phyloP scores from a whole-genome alignment of 2,329 filamentous ascomycete genomes.

The Diaporthe nobilis region DNA sequence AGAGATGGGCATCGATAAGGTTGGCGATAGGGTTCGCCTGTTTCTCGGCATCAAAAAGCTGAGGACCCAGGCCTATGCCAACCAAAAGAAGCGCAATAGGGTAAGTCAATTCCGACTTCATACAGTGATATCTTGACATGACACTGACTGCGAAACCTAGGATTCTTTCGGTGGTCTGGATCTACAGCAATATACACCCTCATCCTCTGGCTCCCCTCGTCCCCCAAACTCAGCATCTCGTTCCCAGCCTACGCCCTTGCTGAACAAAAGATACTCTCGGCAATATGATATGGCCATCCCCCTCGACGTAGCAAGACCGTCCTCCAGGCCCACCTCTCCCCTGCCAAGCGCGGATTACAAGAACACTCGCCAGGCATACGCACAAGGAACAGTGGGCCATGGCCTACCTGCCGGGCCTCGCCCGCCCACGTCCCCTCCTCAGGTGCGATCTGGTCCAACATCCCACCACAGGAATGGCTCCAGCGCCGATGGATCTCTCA shows the following conservation, averaged over 20 bases:
- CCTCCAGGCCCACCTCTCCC: constrained; percentile 81
- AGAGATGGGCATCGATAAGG: constrained; percentile 98
- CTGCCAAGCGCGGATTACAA: constrained; percentile 70
- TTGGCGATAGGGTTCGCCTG: constrained; percentile 94
- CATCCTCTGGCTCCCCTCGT: constrained; percentile 73
- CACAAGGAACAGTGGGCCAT: constrained; percentile 57
- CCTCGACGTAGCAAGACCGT: constrained; percentile 64
- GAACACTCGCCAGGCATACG: constrained; percentile 70
- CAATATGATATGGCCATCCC: constrained; percentile 66
- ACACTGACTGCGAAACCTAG: constrained; percentile 58
- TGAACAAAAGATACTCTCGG: constrained; percentile 76
- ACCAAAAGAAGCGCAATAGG: constrained; percentile 87
- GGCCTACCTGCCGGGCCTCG: constrained; percentile 63
- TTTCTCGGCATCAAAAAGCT: constrained; percentile 89
- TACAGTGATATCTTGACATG: neutral
- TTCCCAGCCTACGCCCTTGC: constrained; percentile 59
- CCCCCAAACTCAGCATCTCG: constrained; percentile 68
- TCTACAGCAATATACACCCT: constrained; percentile 67
- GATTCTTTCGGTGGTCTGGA: constrained; percentile 89
- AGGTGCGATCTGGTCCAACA: constrained; percentile 73
- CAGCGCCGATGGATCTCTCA: constrained; percentile 87
- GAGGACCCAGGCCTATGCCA: constrained; percentile 81
- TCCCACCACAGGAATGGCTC: constrained; percentile 84
- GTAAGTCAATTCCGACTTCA: constrained; percentile 63
- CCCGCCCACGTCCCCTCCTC: constrained; percentile 73